Evolutionary conservation across 2,329 filamentous ascomycete species (phyloP), one percentile per base, ranked within the genome.

Genomic region (Lachnum nothofagi): DNA sequence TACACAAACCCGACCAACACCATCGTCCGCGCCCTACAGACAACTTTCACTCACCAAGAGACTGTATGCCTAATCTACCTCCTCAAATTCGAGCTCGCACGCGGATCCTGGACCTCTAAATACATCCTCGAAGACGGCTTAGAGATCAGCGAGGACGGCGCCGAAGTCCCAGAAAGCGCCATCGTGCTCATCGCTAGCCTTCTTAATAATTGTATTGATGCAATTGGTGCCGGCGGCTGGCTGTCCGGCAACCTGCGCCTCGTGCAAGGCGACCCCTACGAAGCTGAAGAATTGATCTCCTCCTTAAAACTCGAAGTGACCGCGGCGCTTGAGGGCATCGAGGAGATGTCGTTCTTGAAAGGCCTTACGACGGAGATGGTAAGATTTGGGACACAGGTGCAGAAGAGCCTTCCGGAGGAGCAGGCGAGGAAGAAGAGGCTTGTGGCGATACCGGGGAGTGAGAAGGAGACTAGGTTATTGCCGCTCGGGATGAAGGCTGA

Each of bases 201-300:
- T 3, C 74, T 91, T 24, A 82, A 82, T 54, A 81, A 82, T 60
- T 87, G 86, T 52, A 74, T 91, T 37, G 87, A 91, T 66, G 82
- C 87, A 0, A 78, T 91, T 14, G 86, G 86, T 2, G 76, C 83
- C 8, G 80, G 81, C 46, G 86, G 86, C 17, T 91, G 86, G 86
- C 73, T 91, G 47, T 70, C 80, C 25, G 82, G 83, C 55, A 80
- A 80, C 55, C 70, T 74, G 39, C 68, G 78, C 61, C 65, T 75
- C 5, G 69, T 70, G 38, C 64, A 46, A 38, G 72, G 73, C 23
- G 72, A 77, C 51, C 68, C 74, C 3, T 63, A 58, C 9, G 77
- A 81, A 37, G 74, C 78, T 1, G 77, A 80, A 34, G 80, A 86
- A 55, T 78, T 89, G 48, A 72, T 91, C 48, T 71, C 76, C 17